A percentile compares a stretch with the other conserved stretches of the same genome.
phyloP scores from a whole-genome alignment of 306 rosid genomes.

The Bauhinia variegata region DNA sequence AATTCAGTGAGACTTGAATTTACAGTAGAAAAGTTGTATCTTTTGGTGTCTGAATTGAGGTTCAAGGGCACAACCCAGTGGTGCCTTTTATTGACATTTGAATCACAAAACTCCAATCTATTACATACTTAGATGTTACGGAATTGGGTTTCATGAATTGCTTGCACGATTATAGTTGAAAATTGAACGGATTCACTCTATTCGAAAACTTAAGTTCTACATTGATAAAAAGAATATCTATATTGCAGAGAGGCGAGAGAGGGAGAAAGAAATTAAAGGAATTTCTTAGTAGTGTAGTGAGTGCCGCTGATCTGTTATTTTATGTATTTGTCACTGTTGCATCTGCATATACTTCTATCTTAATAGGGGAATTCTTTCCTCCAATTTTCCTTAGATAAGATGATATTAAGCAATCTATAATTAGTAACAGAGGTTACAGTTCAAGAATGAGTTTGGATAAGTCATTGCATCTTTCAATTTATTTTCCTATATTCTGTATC shows the following conservation, averaged over 20 bases:
- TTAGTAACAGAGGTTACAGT: slow-evolving; percentile 1
- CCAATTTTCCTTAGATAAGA: not conserved
- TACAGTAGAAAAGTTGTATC: slow-evolving; percentile 3
- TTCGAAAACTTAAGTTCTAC: not conserved
- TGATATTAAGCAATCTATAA: not conserved
- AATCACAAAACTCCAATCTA: not conserved
- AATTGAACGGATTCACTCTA: slow-evolving; percentile 7
- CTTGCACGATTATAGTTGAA: not conserved
- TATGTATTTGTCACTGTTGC: slow-evolving; percentile 12
- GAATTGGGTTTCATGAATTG: slow-evolving; percentile 10
- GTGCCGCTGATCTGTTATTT: slow-evolving; percentile 20
- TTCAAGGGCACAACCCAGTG: not conserved
- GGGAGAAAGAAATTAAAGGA: not conserved
- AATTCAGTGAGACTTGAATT: not conserved
- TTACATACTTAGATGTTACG: not conserved
- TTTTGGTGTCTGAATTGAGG: slow-evolving; percentile 22
- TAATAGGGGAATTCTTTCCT: not conserved
- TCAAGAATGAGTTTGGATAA: not conserved
- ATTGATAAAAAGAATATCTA: not conserved
- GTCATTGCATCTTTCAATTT: not conserved
- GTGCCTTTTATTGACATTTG: not conserved
- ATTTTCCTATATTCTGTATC: not conserved
- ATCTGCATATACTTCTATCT: not conserved
- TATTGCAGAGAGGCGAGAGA: not conserved
- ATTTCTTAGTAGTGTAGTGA: slow-evolving; percentile 7